Conservation (phyloP, 1,284 basidiomycete species). For the Tilletia caries region DNA sequence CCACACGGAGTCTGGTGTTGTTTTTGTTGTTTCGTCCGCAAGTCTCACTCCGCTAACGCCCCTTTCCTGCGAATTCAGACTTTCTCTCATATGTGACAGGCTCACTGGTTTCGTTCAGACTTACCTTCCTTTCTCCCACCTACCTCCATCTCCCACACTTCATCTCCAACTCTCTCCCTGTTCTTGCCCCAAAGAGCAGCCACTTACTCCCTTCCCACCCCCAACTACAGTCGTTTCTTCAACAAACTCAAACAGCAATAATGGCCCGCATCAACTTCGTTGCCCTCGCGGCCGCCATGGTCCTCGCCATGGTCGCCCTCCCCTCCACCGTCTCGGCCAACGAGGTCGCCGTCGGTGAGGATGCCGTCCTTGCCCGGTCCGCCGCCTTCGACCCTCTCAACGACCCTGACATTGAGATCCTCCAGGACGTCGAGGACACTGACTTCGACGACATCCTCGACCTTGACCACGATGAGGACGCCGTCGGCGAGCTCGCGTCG, state of each 20-base stretch:
- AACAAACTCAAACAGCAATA: neutral
- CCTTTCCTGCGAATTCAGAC: too few relatives aligned
- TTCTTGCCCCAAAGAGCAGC: neutral
- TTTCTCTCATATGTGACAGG: neutral
- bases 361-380: constrained; percentile 15
- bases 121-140: neutral
- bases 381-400: constrained; percentile 16
- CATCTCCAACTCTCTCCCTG: neutral
- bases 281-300: neutral
- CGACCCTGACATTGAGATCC: constrained; percentile 9
- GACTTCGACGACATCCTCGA: constrained; percentile 40
- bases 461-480: constrained; percentile 32
- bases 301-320: constrained; percentile 6
- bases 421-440: constrained; percentile 35
- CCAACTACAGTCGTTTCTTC: neutral
- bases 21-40: too few relatives aligned
- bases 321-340: neutral
- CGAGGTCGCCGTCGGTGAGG: constrained; percentile 11
- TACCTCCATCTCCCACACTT: neutral
- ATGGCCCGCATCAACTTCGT: constrained; percentile 7
- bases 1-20: too few relatives aligned
- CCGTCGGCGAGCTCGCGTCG: constrained; percentile 25
- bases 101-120: neutral
- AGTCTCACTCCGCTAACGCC: too few relatives aligned
- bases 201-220: neutral